These are phyloP conservation scores for Chlorella sp. DNA, from an alignment of 139 green algal genomes.

Conservation along the genomic window DNA sequence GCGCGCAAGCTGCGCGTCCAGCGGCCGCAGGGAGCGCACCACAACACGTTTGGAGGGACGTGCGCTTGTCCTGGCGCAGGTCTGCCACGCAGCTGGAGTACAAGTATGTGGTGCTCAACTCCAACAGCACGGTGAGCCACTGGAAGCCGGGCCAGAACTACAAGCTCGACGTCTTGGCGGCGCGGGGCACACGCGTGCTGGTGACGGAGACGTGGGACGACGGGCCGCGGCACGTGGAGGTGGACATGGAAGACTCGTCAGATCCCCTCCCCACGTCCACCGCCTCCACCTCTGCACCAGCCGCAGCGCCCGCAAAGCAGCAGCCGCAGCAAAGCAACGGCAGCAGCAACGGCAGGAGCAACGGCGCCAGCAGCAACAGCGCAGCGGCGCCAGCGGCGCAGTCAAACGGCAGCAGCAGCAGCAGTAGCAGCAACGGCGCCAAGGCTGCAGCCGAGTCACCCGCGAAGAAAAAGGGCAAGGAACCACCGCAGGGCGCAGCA, in stretches of 20 bases:
- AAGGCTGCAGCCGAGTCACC: too few species aligned
- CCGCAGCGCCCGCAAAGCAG: too few species aligned
- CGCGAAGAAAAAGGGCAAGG: too few species aligned
- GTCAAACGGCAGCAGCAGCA: background rate
- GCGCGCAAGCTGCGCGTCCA: too few species aligned
- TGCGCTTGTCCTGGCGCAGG: too few species aligned
- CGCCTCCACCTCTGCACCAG: background rate
- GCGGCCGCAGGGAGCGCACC: too few species aligned
- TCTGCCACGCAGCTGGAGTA: constrained; percentile 18
- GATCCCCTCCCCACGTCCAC: background rate
- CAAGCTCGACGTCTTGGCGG: constrained; percentile 11
- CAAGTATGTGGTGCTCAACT: constrained; percentile 27
- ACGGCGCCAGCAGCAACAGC: background rate
- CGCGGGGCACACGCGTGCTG: background rate
- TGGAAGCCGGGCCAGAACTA: constrained; percentile 33
- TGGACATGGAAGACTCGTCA: background rate
- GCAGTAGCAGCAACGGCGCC: too few species aligned
- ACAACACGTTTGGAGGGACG: too few species aligned
- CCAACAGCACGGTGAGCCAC: constrained; percentile 8
- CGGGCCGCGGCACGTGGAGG: constrained; percentile 1
- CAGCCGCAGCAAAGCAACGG: too few species aligned
- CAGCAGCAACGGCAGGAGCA: background rate
- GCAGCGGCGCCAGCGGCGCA: background rate
- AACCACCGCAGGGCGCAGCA: too few species aligned
- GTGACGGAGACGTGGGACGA: constrained; percentile 7